phyloP scores from a whole-genome alignment of 371 early-diverging fungal genomes.

The Rhizomucor miehei region DNA sequence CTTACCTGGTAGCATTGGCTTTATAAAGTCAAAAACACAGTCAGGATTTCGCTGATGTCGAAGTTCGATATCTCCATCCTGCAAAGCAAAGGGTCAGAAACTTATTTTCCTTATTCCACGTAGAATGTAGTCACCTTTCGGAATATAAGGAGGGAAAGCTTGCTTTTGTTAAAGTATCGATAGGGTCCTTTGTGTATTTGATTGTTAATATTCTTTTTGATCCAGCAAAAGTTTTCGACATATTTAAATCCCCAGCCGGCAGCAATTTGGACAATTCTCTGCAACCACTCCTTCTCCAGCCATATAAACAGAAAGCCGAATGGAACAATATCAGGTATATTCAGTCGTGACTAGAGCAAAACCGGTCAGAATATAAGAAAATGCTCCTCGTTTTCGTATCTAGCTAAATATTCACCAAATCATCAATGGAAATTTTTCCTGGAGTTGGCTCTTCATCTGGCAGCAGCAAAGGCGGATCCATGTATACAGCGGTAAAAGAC shows the following conservation, averaged over 20 bases:
- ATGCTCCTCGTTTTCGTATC: no score
- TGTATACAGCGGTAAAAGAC: slow-evolving; percentile 78
- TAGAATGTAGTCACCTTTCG: slow-evolving; percentile 53
- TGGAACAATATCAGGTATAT: slow-evolving; percentile 62
- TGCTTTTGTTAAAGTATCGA: slow-evolving; percentile 77
- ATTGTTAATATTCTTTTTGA: slow-evolving; percentile 81
- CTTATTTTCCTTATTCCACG: neutral
- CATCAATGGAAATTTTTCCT: slow-evolving; percentile 65
- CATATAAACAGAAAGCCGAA: slow-evolving; percentile 90
- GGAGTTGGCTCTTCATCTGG: slow-evolving; percentile 66
- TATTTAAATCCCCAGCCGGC: slow-evolving; percentile 89
- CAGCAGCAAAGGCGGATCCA: slow-evolving; percentile 87
- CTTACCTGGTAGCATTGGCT: slow-evolving; percentile 56
- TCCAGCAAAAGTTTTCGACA: slow-evolving; percentile 95
- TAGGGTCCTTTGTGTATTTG: slow-evolving; percentile 65
- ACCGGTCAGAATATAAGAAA: neutral
- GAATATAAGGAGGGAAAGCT: slow-evolving; percentile 85
- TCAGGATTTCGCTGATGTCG: slow-evolving; percentile 93
- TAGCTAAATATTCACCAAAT: slow-evolving; percentile 46
- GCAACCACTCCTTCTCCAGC: slow-evolving; percentile 86
- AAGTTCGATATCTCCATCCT: slow-evolving; percentile 82
- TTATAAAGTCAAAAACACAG: slow-evolving; percentile 89
- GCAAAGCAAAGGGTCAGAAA: neutral
- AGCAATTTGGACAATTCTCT: slow-evolving; percentile 69
- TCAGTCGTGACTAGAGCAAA: slow-evolving; percentile 37